Percentiles rank a stretch among this genome's conserved stretches.
phyloP scores from a whole-genome alignment of 2,329 filamentous ascomycete species.

The Trichoderma pleuroti region DNA sequence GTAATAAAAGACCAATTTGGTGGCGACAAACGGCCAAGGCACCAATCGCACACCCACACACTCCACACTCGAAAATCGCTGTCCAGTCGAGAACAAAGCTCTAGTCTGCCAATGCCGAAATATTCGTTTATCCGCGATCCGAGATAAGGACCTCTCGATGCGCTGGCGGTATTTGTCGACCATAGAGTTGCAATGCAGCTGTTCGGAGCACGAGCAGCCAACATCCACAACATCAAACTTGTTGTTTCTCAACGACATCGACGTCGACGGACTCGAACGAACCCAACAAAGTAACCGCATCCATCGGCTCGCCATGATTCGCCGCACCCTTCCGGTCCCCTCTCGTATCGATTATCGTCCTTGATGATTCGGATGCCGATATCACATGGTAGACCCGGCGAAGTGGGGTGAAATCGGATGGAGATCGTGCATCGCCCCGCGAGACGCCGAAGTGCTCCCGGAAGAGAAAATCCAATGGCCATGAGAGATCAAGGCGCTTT shows the following conservation, averaged over 20 bases:
- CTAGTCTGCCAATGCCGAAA: not conserved
- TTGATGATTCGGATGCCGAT: not conserved
- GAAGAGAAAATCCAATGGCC: not conserved
- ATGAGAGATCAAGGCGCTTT: not conserved
- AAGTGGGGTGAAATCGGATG: constrained; percentile 16
- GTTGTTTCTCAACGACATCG: not conserved
- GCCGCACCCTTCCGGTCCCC: not conserved
- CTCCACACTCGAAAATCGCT: not conserved
- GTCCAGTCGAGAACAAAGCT: not conserved
- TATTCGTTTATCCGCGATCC: not conserved
- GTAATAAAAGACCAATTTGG: not conserved
- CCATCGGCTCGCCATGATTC: not conserved
- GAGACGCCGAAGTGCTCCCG: constrained; percentile 14
- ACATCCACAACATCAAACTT: not conserved
- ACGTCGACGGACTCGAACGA: not conserved
- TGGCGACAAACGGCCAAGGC: not conserved
- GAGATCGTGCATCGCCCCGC: constrained; percentile 9
- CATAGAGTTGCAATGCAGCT: not conserved
- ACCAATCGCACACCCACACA: not conserved
- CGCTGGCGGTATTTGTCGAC: not conserved
- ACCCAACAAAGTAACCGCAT: not conserved
- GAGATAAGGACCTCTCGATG: not conserved
- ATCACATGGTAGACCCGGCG: constrained; percentile 6
- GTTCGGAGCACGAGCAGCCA: not conserved
- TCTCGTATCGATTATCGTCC: not conserved